Conservation (phyloP, 352 stramenopile genomes). For the Globisporangium nunn region DNA sequence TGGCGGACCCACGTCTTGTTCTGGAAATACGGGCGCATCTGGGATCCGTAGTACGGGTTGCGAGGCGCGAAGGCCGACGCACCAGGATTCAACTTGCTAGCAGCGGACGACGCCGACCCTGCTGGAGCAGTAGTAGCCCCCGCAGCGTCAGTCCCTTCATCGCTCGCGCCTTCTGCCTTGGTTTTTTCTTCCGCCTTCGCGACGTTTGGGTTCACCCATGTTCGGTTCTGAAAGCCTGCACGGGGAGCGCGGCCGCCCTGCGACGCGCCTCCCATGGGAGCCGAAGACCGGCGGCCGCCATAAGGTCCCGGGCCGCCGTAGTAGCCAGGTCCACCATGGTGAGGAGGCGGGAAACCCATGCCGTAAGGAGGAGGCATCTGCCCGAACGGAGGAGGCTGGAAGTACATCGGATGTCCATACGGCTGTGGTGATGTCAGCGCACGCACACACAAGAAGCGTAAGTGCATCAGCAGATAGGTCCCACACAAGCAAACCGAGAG, state of each 20-base stretch:
- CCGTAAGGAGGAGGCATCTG: constrained; percentile 63
- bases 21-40: constrained; percentile 80
- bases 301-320: constrained; percentile 10
- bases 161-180: constrained; percentile 13
- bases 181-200: constrained; percentile 39
- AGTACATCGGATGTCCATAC: constrained; percentile 61
- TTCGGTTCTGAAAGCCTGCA: constrained; percentile 71
- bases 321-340: constrained; percentile 16
- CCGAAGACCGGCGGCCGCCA: neutral
- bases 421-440: constrained; percentile 21
- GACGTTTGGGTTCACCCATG: constrained; percentile 80
- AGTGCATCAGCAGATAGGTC: too few species aligned
- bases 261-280: neutral
- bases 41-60: constrained; percentile 59
- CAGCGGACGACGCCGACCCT: constrained; percentile 4
- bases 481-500: too few species aligned
- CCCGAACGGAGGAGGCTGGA: constrained; percentile 59
- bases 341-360: constrained; percentile 63
- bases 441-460: neutral
- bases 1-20: constrained; percentile 86
- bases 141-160: constrained; percentile 9
- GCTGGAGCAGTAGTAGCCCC: neutral
- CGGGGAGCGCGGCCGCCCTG: constrained; percentile 29
- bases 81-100: constrained; percentile 21
- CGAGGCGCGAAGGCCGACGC: constrained; percentile 38